Conservation (phyloP, 345 rosid species). For the Populus simonii region DNA sequence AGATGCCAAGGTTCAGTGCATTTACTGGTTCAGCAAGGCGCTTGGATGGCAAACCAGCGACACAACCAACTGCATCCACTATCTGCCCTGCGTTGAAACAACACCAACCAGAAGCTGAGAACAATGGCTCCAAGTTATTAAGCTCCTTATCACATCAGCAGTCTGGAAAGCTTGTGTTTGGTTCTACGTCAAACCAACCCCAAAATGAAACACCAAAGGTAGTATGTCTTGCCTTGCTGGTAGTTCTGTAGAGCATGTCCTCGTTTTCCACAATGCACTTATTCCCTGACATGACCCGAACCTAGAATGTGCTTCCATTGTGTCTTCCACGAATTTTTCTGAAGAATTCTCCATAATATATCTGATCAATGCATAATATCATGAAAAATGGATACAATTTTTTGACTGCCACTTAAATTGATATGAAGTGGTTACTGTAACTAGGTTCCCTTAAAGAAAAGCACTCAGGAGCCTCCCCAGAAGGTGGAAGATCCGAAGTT, state of each 20-base stretch:
- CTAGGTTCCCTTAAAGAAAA: conserved; percentile 33
- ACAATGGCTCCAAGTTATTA: conserved; percentile 26
- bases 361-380: too few relatives aligned
- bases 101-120: conserved; percentile 20
- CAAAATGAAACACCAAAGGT: conserved; percentile 34
- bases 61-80: conserved; percentile 21
- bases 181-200: conserved; percentile 37
- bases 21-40: conserved; percentile 57
- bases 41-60: conserved; percentile 49
- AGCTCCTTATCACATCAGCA: conserved; percentile 22
- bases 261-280: background rate
- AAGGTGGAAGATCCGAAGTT: conserved; percentile 45
- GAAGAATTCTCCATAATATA: too few relatives aligned
- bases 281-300: too few relatives aligned
- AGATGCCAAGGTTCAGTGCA: conserved; percentile 44
- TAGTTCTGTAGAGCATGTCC: background rate
- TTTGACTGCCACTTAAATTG: background rate
- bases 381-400: too few relatives aligned
- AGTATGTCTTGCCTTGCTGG: conserved; percentile 25
- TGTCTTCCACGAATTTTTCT: too few relatives aligned
- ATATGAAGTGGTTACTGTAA: conserved; percentile 8
- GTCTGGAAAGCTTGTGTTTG: conserved; percentile 54
- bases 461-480: conserved; percentile 27
- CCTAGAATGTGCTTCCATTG: background rate
- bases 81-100: conserved; percentile 7